Evolutionary conservation across 2,329 filamentous ascomycete genomes (phyloP).

Genomic region (Fusarium falciforme): DNA sequence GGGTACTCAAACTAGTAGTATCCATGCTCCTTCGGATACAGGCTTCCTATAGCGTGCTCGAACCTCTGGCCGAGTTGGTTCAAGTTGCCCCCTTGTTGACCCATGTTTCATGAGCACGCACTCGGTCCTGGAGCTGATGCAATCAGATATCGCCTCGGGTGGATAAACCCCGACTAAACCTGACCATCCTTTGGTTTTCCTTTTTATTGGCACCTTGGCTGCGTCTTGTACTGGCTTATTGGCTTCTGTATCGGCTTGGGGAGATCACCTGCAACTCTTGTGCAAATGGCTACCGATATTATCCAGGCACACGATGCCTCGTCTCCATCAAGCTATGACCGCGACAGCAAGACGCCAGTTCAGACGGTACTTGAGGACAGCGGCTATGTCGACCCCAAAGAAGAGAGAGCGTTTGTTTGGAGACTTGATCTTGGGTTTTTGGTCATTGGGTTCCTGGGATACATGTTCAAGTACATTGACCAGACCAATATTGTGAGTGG

Average conservation of each 20-base stretch:
- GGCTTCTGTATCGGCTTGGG: not conserved
- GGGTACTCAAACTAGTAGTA: not conserved
- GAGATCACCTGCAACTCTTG: not conserved
- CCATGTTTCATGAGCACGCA: not conserved
- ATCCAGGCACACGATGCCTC: not conserved
- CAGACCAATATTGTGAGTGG: conserved; percentile 15
- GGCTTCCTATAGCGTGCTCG: not conserved
- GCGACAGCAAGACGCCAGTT: not conserved
- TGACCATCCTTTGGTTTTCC: not conserved
- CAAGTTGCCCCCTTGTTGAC: not conserved
- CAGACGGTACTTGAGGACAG: not conserved
- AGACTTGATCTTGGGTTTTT: conserved; percentile 6
- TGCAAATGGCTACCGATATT: not conserved
- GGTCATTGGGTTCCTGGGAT: conserved; percentile 10
- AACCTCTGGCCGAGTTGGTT: not conserved
- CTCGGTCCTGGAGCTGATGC: not conserved
- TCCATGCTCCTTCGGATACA: not conserved
- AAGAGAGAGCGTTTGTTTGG: not conserved
- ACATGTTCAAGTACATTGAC: conserved; percentile 27
- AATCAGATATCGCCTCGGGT: not conserved
- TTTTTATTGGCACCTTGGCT: not conserved
- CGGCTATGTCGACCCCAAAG: not conserved
- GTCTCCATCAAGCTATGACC: not conserved
- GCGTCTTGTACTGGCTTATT: not conserved
- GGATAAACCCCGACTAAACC: not conserved